phyloP scores from a whole-genome alignment of 1,284 basidiomycete genomes.

The Irpex sp. region DNA sequence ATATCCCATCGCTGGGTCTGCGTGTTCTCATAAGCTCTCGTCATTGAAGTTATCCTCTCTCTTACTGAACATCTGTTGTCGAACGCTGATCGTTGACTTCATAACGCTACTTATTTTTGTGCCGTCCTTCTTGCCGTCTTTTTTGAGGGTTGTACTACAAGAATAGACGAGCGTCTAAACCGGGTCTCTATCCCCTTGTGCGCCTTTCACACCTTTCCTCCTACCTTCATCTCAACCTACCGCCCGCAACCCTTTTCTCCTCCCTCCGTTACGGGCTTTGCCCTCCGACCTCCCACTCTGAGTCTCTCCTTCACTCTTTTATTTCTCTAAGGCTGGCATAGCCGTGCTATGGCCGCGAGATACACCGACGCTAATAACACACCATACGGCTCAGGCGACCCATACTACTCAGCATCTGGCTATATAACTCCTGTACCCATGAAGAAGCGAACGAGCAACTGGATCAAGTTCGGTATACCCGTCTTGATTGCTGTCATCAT shows the following conservation, averaged over 20 bases:
- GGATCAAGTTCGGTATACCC: slow-evolving; percentile 67
- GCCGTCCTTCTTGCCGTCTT: not conserved
- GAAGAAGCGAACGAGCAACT: slow-evolving; percentile 45
- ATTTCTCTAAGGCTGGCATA: slow-evolving; percentile 9
- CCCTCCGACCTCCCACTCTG: slow-evolving; percentile 14
- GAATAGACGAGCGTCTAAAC: slow-evolving; percentile 8
- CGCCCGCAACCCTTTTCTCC: not conserved
- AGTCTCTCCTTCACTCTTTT: slow-evolving; percentile 27
- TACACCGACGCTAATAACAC: slow-evolving; percentile 45
- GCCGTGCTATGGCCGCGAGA: slow-evolving; percentile 32
- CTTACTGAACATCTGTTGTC: too few relatives aligned
- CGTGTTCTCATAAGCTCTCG: not conserved
- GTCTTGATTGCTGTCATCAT: slow-evolving; percentile 64
- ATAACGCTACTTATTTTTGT: not conserved
- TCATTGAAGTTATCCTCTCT: too few relatives aligned
- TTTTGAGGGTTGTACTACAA: not conserved
- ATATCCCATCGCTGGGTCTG: not conserved
- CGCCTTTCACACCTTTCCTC: slow-evolving; percentile 8
- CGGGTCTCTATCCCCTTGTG: slow-evolving; percentile 2
- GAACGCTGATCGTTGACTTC: not conserved
- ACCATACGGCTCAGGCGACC: slow-evolving; percentile 55
- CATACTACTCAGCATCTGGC: slow-evolving; percentile 67
- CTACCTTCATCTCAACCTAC: slow-evolving; percentile 10
- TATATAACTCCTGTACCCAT: slow-evolving; percentile 47
- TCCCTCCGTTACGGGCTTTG: slow-evolving; percentile 5